A percentile compares a stretch with the other conserved stretches of the same genome.
Conservation (phyloP, 345 rosid genomes). For the Carallia pectinifolia region DNA sequence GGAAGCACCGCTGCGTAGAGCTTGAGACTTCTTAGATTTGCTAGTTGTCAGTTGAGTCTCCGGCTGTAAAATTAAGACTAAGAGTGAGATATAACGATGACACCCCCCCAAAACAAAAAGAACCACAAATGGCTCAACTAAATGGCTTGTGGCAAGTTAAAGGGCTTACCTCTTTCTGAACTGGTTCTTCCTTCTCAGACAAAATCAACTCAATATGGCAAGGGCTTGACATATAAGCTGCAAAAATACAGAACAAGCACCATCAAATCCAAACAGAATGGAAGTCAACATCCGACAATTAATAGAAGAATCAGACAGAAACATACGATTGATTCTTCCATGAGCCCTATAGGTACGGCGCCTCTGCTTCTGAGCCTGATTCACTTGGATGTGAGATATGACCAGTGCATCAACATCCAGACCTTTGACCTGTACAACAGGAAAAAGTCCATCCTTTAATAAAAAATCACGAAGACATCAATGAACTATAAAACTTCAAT, state of each 20-base stretch:
- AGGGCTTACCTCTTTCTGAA: slow-evolving; percentile 76
- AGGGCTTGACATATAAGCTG: slow-evolving; percentile 98
- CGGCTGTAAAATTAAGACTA: slow-evolving; percentile 45
- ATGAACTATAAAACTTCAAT: neutral
- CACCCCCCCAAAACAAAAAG: neutral
- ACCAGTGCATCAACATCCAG: slow-evolving; percentile 84
- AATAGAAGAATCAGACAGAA: neutral
- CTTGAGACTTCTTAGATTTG: slow-evolving; percentile 65
- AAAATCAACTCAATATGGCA: slow-evolving; percentile 88
- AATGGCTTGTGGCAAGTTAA: neutral
- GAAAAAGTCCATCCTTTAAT: neutral
- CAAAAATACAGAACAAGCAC: neutral
- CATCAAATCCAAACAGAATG: neutral
- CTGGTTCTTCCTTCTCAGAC: slow-evolving; percentile 95
- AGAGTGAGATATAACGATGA: neutral
- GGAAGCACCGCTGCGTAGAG: slow-evolving; percentile 38
- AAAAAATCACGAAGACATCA: neutral
- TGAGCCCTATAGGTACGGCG: slow-evolving; percentile 95
- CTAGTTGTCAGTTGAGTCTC: slow-evolving; percentile 80
- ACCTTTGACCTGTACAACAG: slow-evolving; percentile 84
- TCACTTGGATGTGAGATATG: slow-evolving; percentile 90
- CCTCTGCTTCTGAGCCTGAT: slow-evolving; percentile 95
- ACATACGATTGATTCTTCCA: slow-evolving; percentile 94
- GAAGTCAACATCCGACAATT: neutral
- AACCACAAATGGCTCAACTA: neutral